phyloP scores from a whole-genome alignment of 2,329 filamentous ascomycete genomes.

The Ampelomyces quisqualis region DNA sequence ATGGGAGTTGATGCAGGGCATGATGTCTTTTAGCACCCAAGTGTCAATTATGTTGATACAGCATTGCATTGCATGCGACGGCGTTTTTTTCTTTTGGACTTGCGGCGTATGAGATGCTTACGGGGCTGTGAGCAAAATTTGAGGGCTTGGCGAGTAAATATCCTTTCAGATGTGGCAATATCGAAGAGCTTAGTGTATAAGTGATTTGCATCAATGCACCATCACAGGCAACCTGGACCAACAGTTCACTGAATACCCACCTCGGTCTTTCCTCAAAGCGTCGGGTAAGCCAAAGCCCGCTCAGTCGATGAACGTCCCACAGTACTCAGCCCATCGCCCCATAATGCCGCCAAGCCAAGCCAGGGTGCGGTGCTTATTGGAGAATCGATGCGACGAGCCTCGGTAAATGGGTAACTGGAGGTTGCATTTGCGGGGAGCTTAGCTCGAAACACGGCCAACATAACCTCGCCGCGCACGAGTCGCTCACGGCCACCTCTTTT shows the following conservation, averaged over 20 bases:
- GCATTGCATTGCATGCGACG: slow-evolving; percentile 3
- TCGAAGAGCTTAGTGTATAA: too few relatives aligned
- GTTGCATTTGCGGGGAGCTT: slow-evolving; percentile 14
- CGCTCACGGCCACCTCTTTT: slow-evolving; percentile 11
- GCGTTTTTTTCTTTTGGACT: slow-evolving; percentile 3
- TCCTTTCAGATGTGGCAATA: too few relatives aligned
- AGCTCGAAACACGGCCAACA: slow-evolving; percentile 16
- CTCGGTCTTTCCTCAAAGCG: not conserved
- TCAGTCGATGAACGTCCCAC: slow-evolving; percentile 9
- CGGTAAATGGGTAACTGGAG: slow-evolving; percentile 18
- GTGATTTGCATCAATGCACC: too few relatives aligned
- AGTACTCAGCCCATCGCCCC: slow-evolving; percentile 4
- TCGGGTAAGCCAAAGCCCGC: not conserved
- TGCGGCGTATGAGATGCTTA: too few relatives aligned
- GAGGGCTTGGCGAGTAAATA: too few relatives aligned
- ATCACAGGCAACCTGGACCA: not conserved
- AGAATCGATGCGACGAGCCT: slow-evolving; percentile 20
- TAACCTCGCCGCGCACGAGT: slow-evolving; percentile 26
- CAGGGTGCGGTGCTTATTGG: slow-evolving; percentile 6
- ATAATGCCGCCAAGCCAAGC: slow-evolving; percentile 3
- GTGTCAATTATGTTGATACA: not conserved
- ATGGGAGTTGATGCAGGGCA: slow-evolving; percentile 5
- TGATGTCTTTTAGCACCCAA: not conserved
- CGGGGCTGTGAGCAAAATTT: too few relatives aligned
- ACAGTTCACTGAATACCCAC: not conserved